Conservation (phyloP, 768 basidiomycete species). For the Leucosporidium creatinivorum region DNA sequence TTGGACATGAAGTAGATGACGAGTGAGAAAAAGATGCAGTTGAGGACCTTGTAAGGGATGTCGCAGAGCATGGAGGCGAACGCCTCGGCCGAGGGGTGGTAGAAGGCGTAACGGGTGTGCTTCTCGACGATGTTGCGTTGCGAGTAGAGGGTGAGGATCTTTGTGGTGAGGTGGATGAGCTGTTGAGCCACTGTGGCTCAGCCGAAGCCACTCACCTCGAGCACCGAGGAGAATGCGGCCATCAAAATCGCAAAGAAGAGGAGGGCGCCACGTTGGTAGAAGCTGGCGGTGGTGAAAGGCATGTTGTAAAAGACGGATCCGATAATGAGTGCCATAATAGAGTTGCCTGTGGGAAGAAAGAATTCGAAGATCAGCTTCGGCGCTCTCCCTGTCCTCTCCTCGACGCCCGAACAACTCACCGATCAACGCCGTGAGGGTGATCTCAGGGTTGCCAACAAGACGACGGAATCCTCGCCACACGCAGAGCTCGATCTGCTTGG, state of each 20-base stretch:
- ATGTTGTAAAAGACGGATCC: conserved; percentile 59
- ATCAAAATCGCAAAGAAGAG: conserved; percentile 51
- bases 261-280: conserved; percentile 68
- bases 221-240: background rate
- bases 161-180: conserved; percentile 34
- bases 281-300: conserved; percentile 51
- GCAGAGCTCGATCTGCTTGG: conserved; percentile 47
- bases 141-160: conserved; percentile 43
- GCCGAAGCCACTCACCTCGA: too few species aligned
- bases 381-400: too few species aligned
- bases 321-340: conserved; percentile 48
- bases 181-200: conserved; percentile 39
- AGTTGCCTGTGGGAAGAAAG: conserved; percentile 30
- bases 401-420: too few species aligned
- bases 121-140: conserved; percentile 45
- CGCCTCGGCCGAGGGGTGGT: conserved; percentile 46
- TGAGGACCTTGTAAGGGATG: conserved; percentile 38
- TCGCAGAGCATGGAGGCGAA: conserved; percentile 45
- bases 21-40: conserved; percentile 41
- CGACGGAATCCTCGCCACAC: conserved; percentile 48
- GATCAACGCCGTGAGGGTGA: conserved; percentile 1
- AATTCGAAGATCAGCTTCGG: too few species aligned
- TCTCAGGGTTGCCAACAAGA: conserved; percentile 43
- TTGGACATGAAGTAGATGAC: conserved; percentile 48
- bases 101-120: conserved; percentile 46